Conservation (phyloP, 1,284 basidiomycete genomes). For the Moniliophthora roreri region DNA sequence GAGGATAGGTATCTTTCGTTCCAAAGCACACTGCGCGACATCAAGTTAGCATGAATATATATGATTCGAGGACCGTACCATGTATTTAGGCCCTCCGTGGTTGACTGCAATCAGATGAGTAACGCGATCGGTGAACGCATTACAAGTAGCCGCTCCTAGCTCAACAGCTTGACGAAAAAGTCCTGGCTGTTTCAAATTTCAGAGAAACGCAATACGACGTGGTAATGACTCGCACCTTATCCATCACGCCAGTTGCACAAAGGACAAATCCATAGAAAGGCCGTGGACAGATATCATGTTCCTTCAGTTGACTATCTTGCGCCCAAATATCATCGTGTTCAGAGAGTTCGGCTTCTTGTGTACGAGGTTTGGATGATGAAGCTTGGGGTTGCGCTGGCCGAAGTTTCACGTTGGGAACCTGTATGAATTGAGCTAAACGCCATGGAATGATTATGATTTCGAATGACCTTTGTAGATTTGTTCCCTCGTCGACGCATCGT, state of each 20-base stretch:
- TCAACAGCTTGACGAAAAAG: constrained; percentile 74
- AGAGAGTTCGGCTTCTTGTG: constrained; percentile 18
- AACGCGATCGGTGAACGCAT: constrained; percentile 74
- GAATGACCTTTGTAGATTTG: constrained; percentile 45
- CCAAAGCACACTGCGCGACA: constrained; percentile 62
- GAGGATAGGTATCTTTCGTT: constrained; percentile 74
- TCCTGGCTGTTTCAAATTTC: constrained; percentile 42
- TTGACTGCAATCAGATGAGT: constrained; percentile 75
- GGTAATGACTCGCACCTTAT: constrained; percentile 50
- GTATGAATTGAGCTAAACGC: background rate
- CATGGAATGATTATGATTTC: background rate
- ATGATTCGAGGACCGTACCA: constrained; percentile 31
- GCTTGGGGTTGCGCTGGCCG: constrained; percentile 53
- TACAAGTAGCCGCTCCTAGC: constrained; percentile 67
- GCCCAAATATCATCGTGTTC: constrained; percentile 25
- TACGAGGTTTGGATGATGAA: constrained; percentile 23
- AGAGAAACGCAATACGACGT: background rate
- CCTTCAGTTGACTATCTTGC: constrained; percentile 39
- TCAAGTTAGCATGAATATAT: constrained; percentile 4
- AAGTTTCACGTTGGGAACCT: constrained; percentile 79
- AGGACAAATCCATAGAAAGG: constrained; percentile 66
- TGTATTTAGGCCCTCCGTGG: constrained; percentile 79
- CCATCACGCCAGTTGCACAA: constrained; percentile 71
- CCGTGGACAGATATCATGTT: constrained; percentile 56
- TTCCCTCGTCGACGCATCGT: constrained; percentile 12